Percentiles rank a stretch among this genome's conserved stretches.
These are phyloP conservation scores for Fusarium goolgardi DNA, from an alignment of 2,329 filamentous ascomycete species.

Conservation along the genomic window DNA sequence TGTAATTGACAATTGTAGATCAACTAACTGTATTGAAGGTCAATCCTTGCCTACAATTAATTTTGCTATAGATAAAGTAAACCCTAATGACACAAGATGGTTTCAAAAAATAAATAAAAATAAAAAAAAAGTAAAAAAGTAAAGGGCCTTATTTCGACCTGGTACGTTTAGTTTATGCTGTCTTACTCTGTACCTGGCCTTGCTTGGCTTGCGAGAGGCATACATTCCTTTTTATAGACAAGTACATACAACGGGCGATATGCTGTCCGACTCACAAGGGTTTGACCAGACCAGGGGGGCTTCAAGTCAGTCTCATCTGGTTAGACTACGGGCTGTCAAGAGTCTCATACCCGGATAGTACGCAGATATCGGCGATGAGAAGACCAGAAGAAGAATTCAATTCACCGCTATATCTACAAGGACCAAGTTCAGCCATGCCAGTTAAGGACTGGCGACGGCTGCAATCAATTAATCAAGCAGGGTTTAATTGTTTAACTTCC, in stretches of 20 bases:
- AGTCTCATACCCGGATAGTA: neutral
- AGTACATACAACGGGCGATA: constrained; percentile 4
- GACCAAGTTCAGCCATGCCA: neutral
- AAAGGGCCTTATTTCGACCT: constrained; percentile 1
- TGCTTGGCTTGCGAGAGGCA: constrained; percentile 11
- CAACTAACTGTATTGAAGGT: neutral
- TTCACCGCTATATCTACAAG: constrained; percentile 7
- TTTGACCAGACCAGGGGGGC: neutral
- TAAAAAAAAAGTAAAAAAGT: neutral
- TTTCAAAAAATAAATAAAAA: neutral
- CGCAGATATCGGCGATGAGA: neutral
- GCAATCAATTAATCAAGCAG: constrained; percentile 8
- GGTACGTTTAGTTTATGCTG: neutral
- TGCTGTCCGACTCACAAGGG: constrained; percentile 15
- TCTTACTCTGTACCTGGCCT: constrained; percentile 1
- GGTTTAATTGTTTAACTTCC: constrained; percentile 7
- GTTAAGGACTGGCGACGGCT: constrained; percentile 7
- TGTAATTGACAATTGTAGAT: neutral
- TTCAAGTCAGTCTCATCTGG: neutral
- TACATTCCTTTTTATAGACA: constrained; percentile 31
- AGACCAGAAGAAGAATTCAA: neutral
- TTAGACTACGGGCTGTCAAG: neutral
- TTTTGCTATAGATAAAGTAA: neutral
- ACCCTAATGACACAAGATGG: neutral
- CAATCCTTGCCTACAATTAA: neutral